Base-by-base conservation (phyloP, 2,329 filamentous ascomycete species). In the Cadophora malorum region DNA sequence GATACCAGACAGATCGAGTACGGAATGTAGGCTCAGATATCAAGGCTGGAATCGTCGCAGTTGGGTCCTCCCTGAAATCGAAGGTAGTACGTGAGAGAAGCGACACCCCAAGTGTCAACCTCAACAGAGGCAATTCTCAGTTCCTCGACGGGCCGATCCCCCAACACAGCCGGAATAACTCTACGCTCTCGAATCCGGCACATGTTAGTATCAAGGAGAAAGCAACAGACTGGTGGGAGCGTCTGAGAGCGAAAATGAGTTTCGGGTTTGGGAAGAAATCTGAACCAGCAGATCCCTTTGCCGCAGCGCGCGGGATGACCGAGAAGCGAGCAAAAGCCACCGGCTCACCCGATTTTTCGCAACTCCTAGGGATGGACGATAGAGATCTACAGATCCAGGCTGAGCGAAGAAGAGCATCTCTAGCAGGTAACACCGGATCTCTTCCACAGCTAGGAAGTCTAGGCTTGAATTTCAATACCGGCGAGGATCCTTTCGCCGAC, bases 81-180 rank as follows among this genome's bases (percentile, higher is more conserved):
- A 76, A 74, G 55, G 68, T 76, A 16, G 68, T 68, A 33, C 63
- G 70, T 45, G 65, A 71, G 41, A 68, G 79, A 65, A 78, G 75
- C 33, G 78, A 77, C 58, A 78, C 76, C 9, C 78, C 81, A 2
- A 80, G 79, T 58, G 81, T 86, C 35, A 82, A 86, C 66, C 79
- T 86, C 70, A 81, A 87, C 75, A 79, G 83, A 59, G 83, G 84
- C 7, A 85, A 83, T 71, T 86, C 85, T 9, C 85, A 87, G 71
- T 86, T 84, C 69, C 78, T 80, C 14, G 74, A 77, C 5, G 75
- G 76, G 2, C 72, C 71, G 28, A 73, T 76, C 35, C 67, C 76
- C 16, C 74, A 75, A 33, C 81, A 82, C 69, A 83, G 80, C 67
- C 79, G 80, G 38, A 80, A 77, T 55, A 79, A 78, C 56, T 81